phyloP scores from a whole-genome alignment of 2,329 filamentous ascomycete species.

The Epichloe elymi region DNA sequence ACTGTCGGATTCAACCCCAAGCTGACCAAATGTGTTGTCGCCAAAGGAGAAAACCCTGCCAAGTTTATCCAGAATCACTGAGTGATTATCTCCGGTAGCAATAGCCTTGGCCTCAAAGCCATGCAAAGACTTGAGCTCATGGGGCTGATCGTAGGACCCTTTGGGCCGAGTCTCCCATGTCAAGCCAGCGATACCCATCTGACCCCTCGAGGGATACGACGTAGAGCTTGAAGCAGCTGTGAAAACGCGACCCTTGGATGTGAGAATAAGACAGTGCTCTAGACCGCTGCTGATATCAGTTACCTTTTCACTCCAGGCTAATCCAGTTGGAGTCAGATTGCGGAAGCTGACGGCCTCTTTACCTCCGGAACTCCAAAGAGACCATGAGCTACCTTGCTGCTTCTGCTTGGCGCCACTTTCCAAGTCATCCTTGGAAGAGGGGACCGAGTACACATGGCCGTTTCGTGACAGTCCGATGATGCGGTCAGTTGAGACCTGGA shows the following conservation, averaged over 20 bases:
- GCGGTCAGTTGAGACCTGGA: slow-evolving; percentile 69
- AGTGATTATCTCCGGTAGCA: slow-evolving; percentile 79
- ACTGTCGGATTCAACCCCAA: slow-evolving; percentile 62
- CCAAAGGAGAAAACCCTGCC: slow-evolving; percentile 79
- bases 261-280: slow-evolving; percentile 78
- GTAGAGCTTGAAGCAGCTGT: slow-evolving; percentile 71
- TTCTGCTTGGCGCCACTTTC: slow-evolving; percentile 44
- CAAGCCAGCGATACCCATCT: slow-evolving; percentile 75
- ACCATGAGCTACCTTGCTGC: slow-evolving; percentile 51
- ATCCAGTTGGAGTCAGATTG: slow-evolving; percentile 48
- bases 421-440: slow-evolving; percentile 63
- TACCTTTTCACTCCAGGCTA: slow-evolving; percentile 60
- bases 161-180: slow-evolving; percentile 65
- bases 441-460: slow-evolving; percentile 75
- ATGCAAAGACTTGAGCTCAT: slow-evolving; percentile 61
- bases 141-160: slow-evolving; percentile 68
- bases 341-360: slow-evolving; percentile 52
- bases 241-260: slow-evolving; percentile 74
- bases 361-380: slow-evolving; percentile 46
- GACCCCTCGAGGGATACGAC: slow-evolving; percentile 68
- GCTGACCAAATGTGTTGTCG: slow-evolving; percentile 81
- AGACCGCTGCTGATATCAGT: slow-evolving; percentile 63
- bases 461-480: slow-evolving; percentile 64
- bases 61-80: slow-evolving; percentile 59
- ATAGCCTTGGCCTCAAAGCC: slow-evolving; percentile 61